Base-by-base conservation (phyloP, 2,329 filamentous ascomycete species). In the Fusarium sp. region DNA sequence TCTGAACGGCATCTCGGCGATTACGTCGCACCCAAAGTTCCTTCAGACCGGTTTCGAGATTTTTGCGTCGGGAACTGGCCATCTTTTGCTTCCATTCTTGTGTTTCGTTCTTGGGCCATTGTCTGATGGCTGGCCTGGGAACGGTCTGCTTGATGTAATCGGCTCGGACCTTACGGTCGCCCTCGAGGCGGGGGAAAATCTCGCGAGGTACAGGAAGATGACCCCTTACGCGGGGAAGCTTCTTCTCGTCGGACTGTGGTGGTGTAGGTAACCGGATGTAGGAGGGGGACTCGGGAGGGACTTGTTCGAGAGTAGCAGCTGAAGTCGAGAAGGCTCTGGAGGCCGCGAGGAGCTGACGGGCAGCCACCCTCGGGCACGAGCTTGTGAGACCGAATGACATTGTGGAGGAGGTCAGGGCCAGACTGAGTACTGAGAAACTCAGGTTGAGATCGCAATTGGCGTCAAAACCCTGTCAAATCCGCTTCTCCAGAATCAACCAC, bases 221-320 rank as follows among this genome's bases (percentile, higher is more conserved):
- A 70, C 96, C 96, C 77, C 93, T 93, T 32, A 93, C 77, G 11
- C 79, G 78, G 3, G 78, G 74, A 3, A 74, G 79, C 62, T 77
- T 80, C 15, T 76, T 76, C 69, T 86, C 82, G 30, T 87, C 84
- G 49, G 90, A 88, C 77, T 97, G 93, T n/a, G 88, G 86, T 47
- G 91, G 86, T 70, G 85, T 84, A 46, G 94, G 95, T 55, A 97
- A 83, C 69, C 93, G 89, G 80, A 98, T 91, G 83, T 91, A 98
- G 68, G 87, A 86, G 45, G 96, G 95, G 34, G 94, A 97, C 77
- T 97, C 92, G 47, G 96, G 95, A 19, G 91, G 90, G 67, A 94
- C 91, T 45, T 83, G 81, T 61, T 87, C 80, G 74, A 76, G 57
- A 73, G 79, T 78, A 45, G 77, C 67, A 50, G 75, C 67, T 23